A percentile compares a stretch with the other conserved stretches of the same genome.
Conservation (phyloP, 2,329 filamentous ascomycete species). For the Botryotinia convoluta region DNA sequence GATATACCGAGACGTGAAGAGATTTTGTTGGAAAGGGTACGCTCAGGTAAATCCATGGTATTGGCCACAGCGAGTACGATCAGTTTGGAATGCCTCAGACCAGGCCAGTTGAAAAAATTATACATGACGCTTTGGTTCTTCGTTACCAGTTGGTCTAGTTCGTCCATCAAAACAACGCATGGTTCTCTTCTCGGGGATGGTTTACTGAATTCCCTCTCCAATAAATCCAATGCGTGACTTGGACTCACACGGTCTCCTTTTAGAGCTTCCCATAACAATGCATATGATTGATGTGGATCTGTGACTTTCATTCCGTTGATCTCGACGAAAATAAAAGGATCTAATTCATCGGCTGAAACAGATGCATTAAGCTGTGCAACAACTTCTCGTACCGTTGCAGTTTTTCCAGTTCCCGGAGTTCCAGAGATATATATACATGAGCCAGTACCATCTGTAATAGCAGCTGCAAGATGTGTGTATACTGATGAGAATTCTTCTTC, state of each 20-base stretch:
- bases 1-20: slow-evolving; percentile 71
- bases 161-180: slow-evolving; percentile 97
- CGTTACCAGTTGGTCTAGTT: slow-evolving; percentile 94
- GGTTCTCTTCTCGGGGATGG: slow-evolving; percentile 88
- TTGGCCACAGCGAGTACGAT: slow-evolving; percentile 98
- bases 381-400: slow-evolving; percentile 93
- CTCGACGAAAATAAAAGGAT: slow-evolving; percentile 98
- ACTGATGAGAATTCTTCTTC: slow-evolving; percentile 90
- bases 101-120: slow-evolving; percentile 99
- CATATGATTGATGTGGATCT: slow-evolving; percentile 94
- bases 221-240: slow-evolving; percentile 82
- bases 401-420: slow-evolving; percentile 97
- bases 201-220: slow-evolving; percentile 89
- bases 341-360: slow-evolving; percentile 84
- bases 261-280: slow-evolving; percentile 90
- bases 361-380: slow-evolving; percentile 85
- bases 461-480: slow-evolving; percentile 89
- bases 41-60: slow-evolving; percentile 96
- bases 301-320: slow-evolving; percentile 99
- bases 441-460: slow-evolving; percentile 88
- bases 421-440: slow-evolving; percentile 99
- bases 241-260: slow-evolving; percentile 91
- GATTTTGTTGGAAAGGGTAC: slow-evolving; percentile 97
- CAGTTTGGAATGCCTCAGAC: slow-evolving; percentile 81
- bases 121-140: slow-evolving; percentile 99